phyloP scores from a whole-genome alignment of 176 grass and related monocot species.

The Otatea glauca region DNA sequence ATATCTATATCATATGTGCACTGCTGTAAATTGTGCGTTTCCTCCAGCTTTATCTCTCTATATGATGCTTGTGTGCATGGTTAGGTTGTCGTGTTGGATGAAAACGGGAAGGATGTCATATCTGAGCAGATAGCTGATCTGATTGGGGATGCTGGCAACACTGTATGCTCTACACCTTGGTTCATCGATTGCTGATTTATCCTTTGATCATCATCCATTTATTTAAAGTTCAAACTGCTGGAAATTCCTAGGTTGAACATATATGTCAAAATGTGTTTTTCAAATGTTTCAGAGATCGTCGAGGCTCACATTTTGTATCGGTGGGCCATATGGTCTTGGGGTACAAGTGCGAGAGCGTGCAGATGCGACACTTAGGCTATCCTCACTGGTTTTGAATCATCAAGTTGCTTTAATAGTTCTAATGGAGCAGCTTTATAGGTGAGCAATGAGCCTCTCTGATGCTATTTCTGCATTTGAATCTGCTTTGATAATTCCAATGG shows the following conservation, averaged over 20 bases:
- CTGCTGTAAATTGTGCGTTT: neutral
- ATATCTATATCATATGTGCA: neutral
- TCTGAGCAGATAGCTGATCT: slow-evolving; percentile 92
- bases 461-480: slow-evolving; percentile 1
- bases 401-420: slow-evolving; percentile 88
- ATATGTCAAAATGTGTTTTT: neutral
- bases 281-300: slow-evolving; percentile 60
- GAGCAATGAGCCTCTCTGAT: slow-evolving; percentile 25
- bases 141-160: slow-evolving; percentile 76
- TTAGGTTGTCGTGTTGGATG: slow-evolving; percentile 85
- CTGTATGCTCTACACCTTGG: slow-evolving; percentile 47
- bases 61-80: slow-evolving; percentile 24
- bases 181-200: neutral
- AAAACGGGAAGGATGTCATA: slow-evolving; percentile 70
- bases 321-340: slow-evolving; percentile 87
- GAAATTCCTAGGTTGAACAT: neutral
- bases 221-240: neutral
- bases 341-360: slow-evolving; percentile 61
- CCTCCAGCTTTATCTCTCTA: neutral
- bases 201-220: neutral
- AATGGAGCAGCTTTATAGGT: slow-evolving; percentile 96
- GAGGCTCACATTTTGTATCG: slow-evolving; percentile 87
- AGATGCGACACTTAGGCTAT: slow-evolving; percentile 70
- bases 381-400: slow-evolving; percentile 92
- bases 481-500: neutral